These are phyloP conservation scores for Piromyces finnis DNA, from an alignment of 192 early-diverging fungal genomes.

Conservation along the genomic window DNA sequence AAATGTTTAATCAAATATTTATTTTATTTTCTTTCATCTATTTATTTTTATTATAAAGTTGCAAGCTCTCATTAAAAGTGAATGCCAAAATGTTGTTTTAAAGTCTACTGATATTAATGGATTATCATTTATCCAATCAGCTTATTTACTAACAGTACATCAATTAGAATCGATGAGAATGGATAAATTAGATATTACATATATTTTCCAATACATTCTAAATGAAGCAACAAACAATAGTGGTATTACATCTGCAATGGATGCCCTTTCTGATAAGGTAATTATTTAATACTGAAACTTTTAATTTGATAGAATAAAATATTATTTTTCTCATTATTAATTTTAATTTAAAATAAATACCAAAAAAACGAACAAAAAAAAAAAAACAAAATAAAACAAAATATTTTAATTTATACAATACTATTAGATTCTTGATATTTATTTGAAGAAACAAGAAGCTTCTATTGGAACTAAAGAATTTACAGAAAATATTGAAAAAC, in stretches of 20 bases:
- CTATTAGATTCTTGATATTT: constrained; percentile 25
- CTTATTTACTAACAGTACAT: constrained; percentile 68
- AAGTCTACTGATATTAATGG: constrained; percentile 25
- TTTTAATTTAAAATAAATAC: no score
- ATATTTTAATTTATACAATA: no score
- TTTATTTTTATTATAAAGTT: not conserved
- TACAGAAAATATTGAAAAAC: not conserved
- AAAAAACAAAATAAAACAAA: no score
- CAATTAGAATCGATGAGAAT: constrained; percentile 68
- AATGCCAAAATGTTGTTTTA: constrained; percentile 39
- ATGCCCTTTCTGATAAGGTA: constrained; percentile 53
- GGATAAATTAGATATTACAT: constrained; percentile 41
- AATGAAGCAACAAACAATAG: constrained; percentile 70
- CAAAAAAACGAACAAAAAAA: no score
- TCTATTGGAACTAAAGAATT: not conserved
- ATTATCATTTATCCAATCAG: constrained; percentile 50
- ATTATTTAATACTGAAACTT: not conserved
- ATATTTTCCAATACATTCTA: constrained; percentile 63
- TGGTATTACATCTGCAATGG: constrained; percentile 50
- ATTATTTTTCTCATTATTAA: not conserved
- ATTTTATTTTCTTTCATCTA: not conserved
- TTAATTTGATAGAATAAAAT: not conserved
- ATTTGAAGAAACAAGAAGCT: constrained; percentile 19
- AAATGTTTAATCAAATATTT: no score
- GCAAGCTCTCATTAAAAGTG: constrained; percentile 31